Conservation (phyloP, 2,329 filamentous ascomycete species). For the Teratosphaeriaceae sp. region DNA sequence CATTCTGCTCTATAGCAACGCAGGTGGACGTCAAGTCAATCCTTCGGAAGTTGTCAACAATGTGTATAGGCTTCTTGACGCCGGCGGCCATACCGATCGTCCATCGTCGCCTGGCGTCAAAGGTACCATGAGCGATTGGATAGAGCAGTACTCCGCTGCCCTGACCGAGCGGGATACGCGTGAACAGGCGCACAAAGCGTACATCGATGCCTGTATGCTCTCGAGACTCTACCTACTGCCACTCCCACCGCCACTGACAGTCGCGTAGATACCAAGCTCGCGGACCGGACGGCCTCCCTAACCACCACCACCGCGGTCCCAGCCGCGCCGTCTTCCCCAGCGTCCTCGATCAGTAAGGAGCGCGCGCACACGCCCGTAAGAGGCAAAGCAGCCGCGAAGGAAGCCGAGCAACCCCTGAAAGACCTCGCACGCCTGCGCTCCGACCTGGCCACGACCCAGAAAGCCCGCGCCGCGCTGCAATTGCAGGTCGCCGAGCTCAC, state of each 20-base stretch:
- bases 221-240: slow-evolving; percentile 2
- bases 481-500: slow-evolving; percentile 56
- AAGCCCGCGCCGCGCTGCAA: slow-evolving; percentile 63
- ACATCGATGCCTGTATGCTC: slow-evolving; percentile 78
- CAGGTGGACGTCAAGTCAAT: too few species aligned
- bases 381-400: slow-evolving; percentile 1
- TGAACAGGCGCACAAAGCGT: slow-evolving; percentile 57
- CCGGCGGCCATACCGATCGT: too few species aligned
- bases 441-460: slow-evolving; percentile 71
- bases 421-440: slow-evolving; percentile 53
- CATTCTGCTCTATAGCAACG: too few species aligned
- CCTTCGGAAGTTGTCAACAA: too few species aligned
- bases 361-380: slow-evolving; percentile 5
- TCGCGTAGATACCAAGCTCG: slow-evolving; percentile 37
- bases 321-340: slow-evolving; percentile 10
- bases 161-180: slow-evolving; percentile 65
- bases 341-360: background rate
- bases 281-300: slow-evolving; percentile 34
- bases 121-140: slow-evolving; percentile 60
- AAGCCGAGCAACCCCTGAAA: slow-evolving; percentile 15
- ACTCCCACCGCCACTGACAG: slow-evolving; percentile 13
- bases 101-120: too few species aligned
- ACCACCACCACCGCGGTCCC: slow-evolving; percentile 11
- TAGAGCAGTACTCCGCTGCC: slow-evolving; percentile 71
- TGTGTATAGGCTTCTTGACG: too few species aligned